Evolutionary conservation across 2,329 filamentous ascomycete genomes (phyloP).

Genomic region (Harringtonia lauricola): DNA sequence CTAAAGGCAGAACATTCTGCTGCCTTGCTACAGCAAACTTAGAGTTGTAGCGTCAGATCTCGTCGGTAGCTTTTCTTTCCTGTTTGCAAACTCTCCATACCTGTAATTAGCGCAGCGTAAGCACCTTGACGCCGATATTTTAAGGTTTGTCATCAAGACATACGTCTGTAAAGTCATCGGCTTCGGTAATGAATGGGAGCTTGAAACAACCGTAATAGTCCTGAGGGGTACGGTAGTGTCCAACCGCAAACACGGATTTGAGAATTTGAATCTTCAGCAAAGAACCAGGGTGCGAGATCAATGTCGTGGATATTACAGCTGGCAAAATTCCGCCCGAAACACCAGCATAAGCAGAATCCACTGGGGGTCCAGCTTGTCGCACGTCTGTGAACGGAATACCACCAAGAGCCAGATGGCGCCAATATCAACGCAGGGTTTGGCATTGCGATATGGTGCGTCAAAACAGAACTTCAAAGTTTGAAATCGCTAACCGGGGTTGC

Average conservation of each 20-base stretch:
- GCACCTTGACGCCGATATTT: neutral
- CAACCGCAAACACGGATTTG: neutral
- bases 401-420: neutral
- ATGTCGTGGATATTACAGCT: conserved; percentile 7
- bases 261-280: neutral
- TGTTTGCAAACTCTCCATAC: neutral
- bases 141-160: conserved; percentile 2
- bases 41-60: too few species aligned
- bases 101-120: neutral
- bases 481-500: too few species aligned
- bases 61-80: conserved; percentile 5
- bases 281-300: conserved; percentile 3
- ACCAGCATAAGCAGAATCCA: neutral
- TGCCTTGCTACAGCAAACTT: too few species aligned
- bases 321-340: conserved; percentile 5
- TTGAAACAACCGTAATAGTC: conserved; percentile 5
- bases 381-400: conserved; percentile 5
- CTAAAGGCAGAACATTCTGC: too few species aligned
- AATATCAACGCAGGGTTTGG: neutral
- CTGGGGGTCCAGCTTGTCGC: conserved; percentile 2
- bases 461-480: too few species aligned
- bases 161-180: conserved; percentile 2
- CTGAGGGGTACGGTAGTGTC: neutral
- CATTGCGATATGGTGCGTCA: conserved; percentile 2
- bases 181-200: conserved; percentile 1